These are phyloP conservation scores for Termitomyces sp. DNA, from an alignment of 768 basidiomycete genomes.

Conservation along the genomic window DNA sequence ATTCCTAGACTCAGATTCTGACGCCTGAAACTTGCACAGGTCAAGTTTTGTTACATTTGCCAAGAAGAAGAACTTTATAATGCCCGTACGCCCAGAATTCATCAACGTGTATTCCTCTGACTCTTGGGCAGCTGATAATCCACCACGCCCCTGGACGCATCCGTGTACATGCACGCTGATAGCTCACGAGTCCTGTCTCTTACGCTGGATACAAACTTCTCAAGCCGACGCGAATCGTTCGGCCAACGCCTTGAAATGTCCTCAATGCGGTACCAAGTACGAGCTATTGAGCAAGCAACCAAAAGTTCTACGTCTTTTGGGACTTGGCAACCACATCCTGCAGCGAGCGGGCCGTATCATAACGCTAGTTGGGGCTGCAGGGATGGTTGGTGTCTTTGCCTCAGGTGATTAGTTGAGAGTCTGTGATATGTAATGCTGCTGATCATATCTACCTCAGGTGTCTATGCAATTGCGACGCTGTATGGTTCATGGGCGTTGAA, in stretches of 20 bases:
- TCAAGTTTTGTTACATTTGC: slow-evolving; percentile 81
- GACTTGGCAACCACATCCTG: slow-evolving; percentile 44
- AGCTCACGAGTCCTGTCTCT: slow-evolving; percentile 75
- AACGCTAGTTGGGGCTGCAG: slow-evolving; percentile 44
- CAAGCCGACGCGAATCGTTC: slow-evolving; percentile 51
- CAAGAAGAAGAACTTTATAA: slow-evolving; percentile 63
- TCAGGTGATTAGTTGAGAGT: slow-evolving; percentile 40
- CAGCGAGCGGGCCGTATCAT: slow-evolving; percentile 48
- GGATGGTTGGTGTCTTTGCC: slow-evolving; percentile 49
- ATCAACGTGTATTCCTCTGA: background rate
- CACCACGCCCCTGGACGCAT: slow-evolving; percentile 65
- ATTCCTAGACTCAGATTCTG: background rate
- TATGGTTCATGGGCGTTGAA: slow-evolving; percentile 73
- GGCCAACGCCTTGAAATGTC: slow-evolving; percentile 71
- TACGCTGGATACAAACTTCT: slow-evolving; percentile 74
- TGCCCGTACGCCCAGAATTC: slow-evolving; percentile 27
- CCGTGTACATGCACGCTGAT: slow-evolving; percentile 78
- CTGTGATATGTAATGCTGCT: slow-evolving; percentile 7
- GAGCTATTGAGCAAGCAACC: slow-evolving; percentile 66
- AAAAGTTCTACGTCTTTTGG: slow-evolving; percentile 40
- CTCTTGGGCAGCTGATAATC: slow-evolving; percentile 35
- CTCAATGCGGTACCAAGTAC: slow-evolving; percentile 67
- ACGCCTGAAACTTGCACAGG: slow-evolving; percentile 23
- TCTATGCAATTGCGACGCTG: slow-evolving; percentile 47
- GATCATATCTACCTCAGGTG: slow-evolving; percentile 19